Evolutionary conservation across 306 rosid species (phyloP), one percentile per base, ranked within the genome.

Genomic region (Dicorynia guianensis): DNA sequence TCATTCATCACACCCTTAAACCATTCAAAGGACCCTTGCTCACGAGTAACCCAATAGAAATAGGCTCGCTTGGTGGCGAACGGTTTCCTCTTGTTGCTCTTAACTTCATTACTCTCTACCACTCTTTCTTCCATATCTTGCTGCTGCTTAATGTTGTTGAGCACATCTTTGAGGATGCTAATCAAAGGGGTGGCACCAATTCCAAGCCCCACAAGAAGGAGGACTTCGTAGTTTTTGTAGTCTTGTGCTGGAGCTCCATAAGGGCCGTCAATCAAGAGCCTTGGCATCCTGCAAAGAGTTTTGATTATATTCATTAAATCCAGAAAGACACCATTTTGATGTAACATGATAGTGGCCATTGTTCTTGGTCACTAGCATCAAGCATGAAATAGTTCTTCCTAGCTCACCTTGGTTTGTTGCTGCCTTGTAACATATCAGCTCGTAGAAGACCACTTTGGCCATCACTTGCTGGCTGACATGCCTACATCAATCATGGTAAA

Each of bases 211-310:
- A 91, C 93, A 0, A 93, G 93, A 60, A 93, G 96, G 15, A 93
- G 81, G 4, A 93, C 97, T 35, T 91, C 97, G 13, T 93, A 93
- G n/a, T 84, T 72, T 47, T 91, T 89, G 85, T 93, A 93, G 78
- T 91, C 97, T 63, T 93, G 98, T 40, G 98, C 96, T 20, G 97
- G 97, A 4, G 98, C 97, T 75, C 98, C 98, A 1, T 93, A 91
- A 0, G 98, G 92, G 39, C 98, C 98, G 54, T 93, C 98, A 12
- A 93, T 81, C 47, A 66, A 14, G 13, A 93, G 77, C 71, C 67
- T 91, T 46, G 98, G 98, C 87, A 93, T 87, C 81, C 98, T 92
- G 75, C 69, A 76, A 56, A 34, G 68, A 8, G 18, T n/a, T 56
- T 35, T 8, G 33, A 14, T 19, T 25, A 25, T 25, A 1, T 64